Percentiles rank a stretch among this genome's conserved stretches.
Conservation (phyloP, 371 early-diverging fungal genomes). For the Mucor piriformis region DNA sequence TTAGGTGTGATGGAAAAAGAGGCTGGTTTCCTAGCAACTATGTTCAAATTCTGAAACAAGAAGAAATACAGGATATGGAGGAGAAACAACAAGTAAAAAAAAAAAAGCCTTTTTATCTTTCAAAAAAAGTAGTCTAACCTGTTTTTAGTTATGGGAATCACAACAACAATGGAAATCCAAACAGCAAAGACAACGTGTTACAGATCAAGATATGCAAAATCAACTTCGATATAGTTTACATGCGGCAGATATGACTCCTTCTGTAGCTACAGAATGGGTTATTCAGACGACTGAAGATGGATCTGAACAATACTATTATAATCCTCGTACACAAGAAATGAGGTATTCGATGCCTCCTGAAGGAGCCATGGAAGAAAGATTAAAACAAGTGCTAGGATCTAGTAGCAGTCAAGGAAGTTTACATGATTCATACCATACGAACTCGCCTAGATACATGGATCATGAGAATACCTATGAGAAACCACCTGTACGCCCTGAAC, state of each 20-base stretch:
- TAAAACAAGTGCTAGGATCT: not conserved
- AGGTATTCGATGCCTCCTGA: conserved; percentile 54
- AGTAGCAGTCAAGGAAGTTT: not conserved
- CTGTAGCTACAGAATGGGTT: conserved; percentile 43
- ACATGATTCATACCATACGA: not conserved
- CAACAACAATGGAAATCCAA: conserved; percentile 11
- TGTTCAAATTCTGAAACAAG: conserved; percentile 58
- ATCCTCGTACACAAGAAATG: conserved; percentile 56
- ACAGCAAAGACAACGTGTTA: conserved; percentile 15
- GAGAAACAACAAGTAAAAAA: conserved; percentile 24
- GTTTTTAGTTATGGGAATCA: conserved; percentile 35
- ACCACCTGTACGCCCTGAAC: conserved; percentile 34
- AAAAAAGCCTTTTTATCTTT: too few species aligned
- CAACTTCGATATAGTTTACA: conserved; percentile 32
- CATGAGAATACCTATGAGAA: not conserved
- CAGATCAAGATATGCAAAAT: conserved; percentile 7
- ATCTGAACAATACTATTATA: conserved; percentile 56
- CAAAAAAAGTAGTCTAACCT: conserved; percentile 36
- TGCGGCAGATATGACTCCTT: conserved; percentile 11
- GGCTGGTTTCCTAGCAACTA: conserved; percentile 94
- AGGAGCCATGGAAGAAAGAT: conserved; percentile 11
- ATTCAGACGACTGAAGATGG: conserved; percentile 62
- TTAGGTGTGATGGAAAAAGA: conserved; percentile 62
- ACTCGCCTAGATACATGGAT: not conserved
- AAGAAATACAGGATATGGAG: conserved; percentile 5